These are phyloP conservation scores for Zymoseptoria tritici DNA, from an alignment of 2,329 filamentous ascomycete genomes.

Conservation along the genomic window DNA sequence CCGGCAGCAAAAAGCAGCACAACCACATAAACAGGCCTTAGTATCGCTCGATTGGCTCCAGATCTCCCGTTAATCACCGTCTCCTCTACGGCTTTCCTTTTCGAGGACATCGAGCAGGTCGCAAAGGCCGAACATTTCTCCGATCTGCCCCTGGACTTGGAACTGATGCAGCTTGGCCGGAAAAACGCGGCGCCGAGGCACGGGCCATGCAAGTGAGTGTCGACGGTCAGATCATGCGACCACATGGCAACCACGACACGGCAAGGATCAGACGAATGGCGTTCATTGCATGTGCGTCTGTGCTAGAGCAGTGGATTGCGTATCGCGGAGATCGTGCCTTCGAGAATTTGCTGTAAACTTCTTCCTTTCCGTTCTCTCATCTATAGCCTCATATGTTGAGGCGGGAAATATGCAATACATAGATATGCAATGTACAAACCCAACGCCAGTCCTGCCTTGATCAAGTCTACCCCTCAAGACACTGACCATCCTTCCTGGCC, in stretches of 20 bases:
- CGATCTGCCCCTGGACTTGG: no score
- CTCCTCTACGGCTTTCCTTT: neutral
- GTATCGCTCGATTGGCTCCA: neutral
- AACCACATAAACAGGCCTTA: neutral
- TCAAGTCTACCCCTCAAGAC: conserved; percentile 4
- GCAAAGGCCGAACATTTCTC: neutral
- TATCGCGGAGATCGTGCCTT: neutral
- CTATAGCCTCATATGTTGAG: neutral
- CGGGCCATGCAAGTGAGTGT: neutral
- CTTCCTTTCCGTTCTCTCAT: neutral
- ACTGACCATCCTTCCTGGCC: conserved; percentile 11
- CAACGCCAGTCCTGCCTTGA: no score
- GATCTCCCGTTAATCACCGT: neutral
- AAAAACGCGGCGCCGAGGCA: neutral
- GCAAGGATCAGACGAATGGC: neutral
- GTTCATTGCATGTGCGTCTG: no score
- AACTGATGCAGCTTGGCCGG: neutral
- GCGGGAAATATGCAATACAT: neutral
- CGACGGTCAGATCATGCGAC: neutral
- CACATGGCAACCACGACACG: neutral
- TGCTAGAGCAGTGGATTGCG: no score
- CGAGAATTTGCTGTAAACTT: neutral
- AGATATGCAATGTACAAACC: neutral
- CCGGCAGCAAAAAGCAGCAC: neutral
- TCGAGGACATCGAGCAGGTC: neutral